Conservation (phyloP, 768 basidiomycete species). For the Mycena vitilis region DNA sequence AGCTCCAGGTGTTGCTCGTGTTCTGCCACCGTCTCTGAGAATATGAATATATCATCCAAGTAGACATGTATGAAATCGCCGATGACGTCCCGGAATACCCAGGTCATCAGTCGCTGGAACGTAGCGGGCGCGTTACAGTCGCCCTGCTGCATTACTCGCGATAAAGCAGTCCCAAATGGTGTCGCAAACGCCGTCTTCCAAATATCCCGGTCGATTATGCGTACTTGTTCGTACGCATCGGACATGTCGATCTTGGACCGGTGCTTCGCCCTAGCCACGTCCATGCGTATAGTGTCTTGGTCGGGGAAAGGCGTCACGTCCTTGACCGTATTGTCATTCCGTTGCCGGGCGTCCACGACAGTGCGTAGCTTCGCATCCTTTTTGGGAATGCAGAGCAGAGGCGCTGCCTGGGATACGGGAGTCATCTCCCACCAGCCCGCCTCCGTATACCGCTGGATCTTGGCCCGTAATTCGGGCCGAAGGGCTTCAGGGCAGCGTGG, state of each 20-base stretch:
- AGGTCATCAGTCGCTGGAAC: constrained; percentile 57
- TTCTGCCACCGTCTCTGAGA: constrained; percentile 27
- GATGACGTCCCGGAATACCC: constrained; percentile 51
- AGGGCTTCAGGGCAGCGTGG: too few species aligned
- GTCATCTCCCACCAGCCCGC: constrained; percentile 10
- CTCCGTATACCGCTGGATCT: not conserved
- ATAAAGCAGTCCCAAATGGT: not conserved
- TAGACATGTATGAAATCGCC: constrained; percentile 45
- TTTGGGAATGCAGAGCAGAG: constrained; percentile 42
- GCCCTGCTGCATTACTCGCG: constrained; percentile 3
- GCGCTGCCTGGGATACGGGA: constrained; percentile 33
- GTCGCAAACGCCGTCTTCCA: constrained; percentile 42
- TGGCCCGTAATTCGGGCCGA: too few species aligned
- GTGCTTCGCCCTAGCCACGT: too few species aligned
- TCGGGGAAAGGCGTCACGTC: too few species aligned
- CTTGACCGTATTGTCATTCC: too few species aligned
- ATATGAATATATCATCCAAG: constrained; percentile 47
- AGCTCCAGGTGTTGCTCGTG: constrained; percentile 48
- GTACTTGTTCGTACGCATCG: too few species aligned
- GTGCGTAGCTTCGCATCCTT: too few species aligned
- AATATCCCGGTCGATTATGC: constrained; percentile 40
- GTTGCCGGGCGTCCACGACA: too few species aligned
- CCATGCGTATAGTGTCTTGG: too few species aligned
- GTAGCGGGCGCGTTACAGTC: constrained; percentile 60
- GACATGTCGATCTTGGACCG: too few species aligned